A percentile compares a stretch with the other conserved stretches of the same genome.
Evolutionary conservation across 805 yeast species (phyloP).

Genomic region (Torulaspora gathmanii): DNA sequence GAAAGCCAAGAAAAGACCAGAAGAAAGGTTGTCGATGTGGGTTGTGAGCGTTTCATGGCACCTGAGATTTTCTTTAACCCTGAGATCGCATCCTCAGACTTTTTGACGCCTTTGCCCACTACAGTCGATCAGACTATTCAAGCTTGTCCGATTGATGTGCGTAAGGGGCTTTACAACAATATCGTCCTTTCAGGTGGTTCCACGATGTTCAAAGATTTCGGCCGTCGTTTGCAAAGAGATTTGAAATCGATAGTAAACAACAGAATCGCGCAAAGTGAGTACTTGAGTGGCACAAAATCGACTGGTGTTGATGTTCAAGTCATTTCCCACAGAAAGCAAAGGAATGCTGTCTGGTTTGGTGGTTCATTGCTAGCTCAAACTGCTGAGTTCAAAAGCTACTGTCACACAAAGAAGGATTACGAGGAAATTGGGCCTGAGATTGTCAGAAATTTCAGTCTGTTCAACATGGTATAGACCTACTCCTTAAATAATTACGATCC

Average conservation of each 20-base stretch:
- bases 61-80: constrained; percentile 99
- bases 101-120: constrained; percentile 91
- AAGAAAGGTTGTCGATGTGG: constrained; percentile 76
- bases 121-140: constrained; percentile 95
- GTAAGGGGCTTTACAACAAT: constrained; percentile 92
- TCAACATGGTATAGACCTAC: constrained; percentile 67
- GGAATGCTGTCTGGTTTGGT: constrained; percentile 99
- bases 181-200: constrained; percentile 97
- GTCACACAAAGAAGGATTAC: constrained; percentile 95
- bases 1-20: constrained; percentile 69
- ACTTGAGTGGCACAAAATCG: constrained; percentile 64
- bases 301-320: constrained; percentile 97
- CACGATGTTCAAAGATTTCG: constrained; percentile 97
- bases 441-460: constrained; percentile 92
- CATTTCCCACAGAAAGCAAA: constrained; percentile 92
- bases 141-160: constrained; percentile 93
- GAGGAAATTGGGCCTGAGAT: constrained; percentile 98
- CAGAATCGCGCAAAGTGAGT: constrained; percentile 79
- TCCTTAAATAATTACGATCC: background rate
- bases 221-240: constrained; percentile 95
- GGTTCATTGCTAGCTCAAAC: constrained; percentile 97
- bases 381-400: constrained; percentile 90
- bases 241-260: constrained; percentile 80
- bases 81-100: constrained; percentile 92
- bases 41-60: constrained; percentile 95